Conservation (phyloP, 2,329 filamentous ascomycete species). For the Pseudonectria foliicola region DNA sequence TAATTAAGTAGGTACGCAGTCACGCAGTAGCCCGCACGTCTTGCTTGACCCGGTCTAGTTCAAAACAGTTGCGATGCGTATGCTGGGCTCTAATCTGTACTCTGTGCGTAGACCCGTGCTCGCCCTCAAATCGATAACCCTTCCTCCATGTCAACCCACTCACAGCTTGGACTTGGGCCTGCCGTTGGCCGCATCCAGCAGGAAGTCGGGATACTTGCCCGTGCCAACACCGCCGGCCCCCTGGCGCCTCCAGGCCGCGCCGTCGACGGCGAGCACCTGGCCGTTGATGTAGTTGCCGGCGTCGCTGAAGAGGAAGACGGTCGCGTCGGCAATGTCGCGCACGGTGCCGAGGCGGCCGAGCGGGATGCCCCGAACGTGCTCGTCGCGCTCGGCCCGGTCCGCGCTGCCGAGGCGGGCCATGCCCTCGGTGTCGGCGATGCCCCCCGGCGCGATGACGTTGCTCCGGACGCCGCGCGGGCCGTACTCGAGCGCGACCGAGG, state of each 20-base stretch:
- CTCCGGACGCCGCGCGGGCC: slow-evolving; percentile 80
- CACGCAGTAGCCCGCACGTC: too few relatives aligned
- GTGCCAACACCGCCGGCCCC: slow-evolving; percentile 39
- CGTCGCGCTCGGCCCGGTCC: slow-evolving; percentile 23
- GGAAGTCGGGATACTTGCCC: slow-evolving; percentile 47
- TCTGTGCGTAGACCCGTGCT: too few relatives aligned
- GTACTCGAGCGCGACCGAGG: slow-evolving; percentile 78
- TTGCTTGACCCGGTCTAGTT: too few relatives aligned
- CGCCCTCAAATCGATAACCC: slow-evolving; percentile 33
- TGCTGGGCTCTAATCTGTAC: too few relatives aligned
- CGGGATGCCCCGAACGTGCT: slow-evolving; percentile 50
- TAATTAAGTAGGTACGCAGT: too few relatives aligned
- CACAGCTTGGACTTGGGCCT: slow-evolving; percentile 28
- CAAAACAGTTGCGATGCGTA: too few relatives aligned
- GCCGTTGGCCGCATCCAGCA: slow-evolving; percentile 29
- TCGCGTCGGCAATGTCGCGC: slow-evolving; percentile 87
- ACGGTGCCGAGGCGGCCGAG: slow-evolving; percentile 70
- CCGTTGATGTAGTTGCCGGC: slow-evolving; percentile 83
- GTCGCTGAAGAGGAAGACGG: slow-evolving; percentile 81
- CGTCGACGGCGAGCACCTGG: slow-evolving; percentile 68
- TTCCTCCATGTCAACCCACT: slow-evolving; percentile 26
- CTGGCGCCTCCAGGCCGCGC: slow-evolving; percentile 49
- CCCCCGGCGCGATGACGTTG: slow-evolving; percentile 84
- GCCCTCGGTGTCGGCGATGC: slow-evolving; percentile 79
- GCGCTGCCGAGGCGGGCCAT: slow-evolving; percentile 54